phyloP scores from a whole-genome alignment of 2,329 filamentous ascomycete species.

The Mollisiaceae sp. region DNA sequence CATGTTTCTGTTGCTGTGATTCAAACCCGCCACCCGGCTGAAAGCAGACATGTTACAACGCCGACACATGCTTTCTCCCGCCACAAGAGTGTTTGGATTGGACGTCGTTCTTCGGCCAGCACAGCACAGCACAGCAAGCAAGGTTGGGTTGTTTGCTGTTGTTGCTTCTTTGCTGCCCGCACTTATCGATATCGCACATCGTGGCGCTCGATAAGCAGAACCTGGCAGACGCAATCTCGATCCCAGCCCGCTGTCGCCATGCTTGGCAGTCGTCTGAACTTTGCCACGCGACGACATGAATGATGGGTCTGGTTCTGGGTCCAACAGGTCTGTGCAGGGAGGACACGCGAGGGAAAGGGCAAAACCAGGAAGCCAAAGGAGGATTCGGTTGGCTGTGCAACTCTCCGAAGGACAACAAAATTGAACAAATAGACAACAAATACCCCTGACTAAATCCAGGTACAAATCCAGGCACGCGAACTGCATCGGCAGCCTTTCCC shows the following conservation, averaged over 20 bases:
- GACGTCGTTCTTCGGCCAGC: not conserved
- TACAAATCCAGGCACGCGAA: not conserved
- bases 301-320: not conserved
- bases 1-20: not conserved
- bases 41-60: not conserved
- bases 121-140: not conserved
- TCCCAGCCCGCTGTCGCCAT: slow-evolving; percentile 6
- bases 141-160: not conserved
- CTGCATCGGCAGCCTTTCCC: not conserved
- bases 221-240: not conserved
- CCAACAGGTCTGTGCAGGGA: not conserved
- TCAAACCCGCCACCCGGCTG: not conserved
- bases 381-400: not conserved
- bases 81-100: not conserved
- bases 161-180: slow-evolving; percentile 4
- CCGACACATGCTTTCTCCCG: not conserved
- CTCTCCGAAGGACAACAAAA: not conserved
- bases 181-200: not conserved
- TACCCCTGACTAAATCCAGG: slow-evolving; percentile 10
- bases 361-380: not conserved
- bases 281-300: not conserved
- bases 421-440: not conserved
- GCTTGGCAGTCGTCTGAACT: slow-evolving; percentile 6
- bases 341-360: not conserved
- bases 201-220: not conserved